A percentile compares a stretch with the other conserved stretches of the same genome.
These are phyloP conservation scores for Talaromyces sp. DNA, from an alignment of 2,329 filamentous ascomycete species.

Conservation along the genomic window DNA sequence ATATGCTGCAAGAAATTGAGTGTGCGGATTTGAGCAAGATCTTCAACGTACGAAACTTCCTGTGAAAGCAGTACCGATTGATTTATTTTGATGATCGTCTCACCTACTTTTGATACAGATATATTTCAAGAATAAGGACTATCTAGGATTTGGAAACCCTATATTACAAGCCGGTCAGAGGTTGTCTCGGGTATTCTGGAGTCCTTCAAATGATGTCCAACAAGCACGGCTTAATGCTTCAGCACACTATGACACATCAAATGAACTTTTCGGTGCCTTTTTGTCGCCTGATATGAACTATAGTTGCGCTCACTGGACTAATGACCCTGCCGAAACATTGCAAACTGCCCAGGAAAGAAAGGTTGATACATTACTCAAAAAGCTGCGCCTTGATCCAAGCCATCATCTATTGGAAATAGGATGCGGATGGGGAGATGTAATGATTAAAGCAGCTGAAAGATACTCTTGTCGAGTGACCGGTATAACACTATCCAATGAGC, in stretches of 20 bases:
- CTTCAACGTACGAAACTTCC: conserved; percentile 53
- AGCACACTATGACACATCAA: conserved; percentile 68
- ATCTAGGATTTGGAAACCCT: conserved; percentile 14
- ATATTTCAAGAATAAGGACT: conserved; percentile 66
- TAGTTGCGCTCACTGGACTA: conserved; percentile 62
- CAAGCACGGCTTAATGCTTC: conserved; percentile 64
- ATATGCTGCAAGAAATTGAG: conserved; percentile 69
- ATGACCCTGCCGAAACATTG: conserved; percentile 38
- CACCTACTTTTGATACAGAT: conserved; percentile 46
- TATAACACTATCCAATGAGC: conserved; percentile 65
- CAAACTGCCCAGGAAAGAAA: conserved; percentile 64
- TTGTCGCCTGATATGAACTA: conserved; percentile 29
- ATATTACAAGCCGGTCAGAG: conserved; percentile 15
- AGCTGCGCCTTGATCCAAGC: conserved; percentile 48
- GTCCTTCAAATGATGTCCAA: conserved; percentile 56
- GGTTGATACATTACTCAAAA: conserved; percentile 56
- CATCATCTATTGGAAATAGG: conserved; percentile 74
- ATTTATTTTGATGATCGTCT: neutral
- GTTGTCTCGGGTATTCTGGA: conserved; percentile 48
- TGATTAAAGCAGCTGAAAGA: conserved; percentile 63
- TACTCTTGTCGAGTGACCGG: conserved; percentile 68
- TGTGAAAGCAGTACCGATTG: neutral
- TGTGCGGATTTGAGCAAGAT: conserved; percentile 65
- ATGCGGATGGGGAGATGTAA: conserved; percentile 72
- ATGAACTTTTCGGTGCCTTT: conserved; percentile 26